These are phyloP conservation scores for Aspergillus versicolor DNA, from an alignment of 2,329 filamentous ascomycete species.

Conservation along the genomic window DNA sequence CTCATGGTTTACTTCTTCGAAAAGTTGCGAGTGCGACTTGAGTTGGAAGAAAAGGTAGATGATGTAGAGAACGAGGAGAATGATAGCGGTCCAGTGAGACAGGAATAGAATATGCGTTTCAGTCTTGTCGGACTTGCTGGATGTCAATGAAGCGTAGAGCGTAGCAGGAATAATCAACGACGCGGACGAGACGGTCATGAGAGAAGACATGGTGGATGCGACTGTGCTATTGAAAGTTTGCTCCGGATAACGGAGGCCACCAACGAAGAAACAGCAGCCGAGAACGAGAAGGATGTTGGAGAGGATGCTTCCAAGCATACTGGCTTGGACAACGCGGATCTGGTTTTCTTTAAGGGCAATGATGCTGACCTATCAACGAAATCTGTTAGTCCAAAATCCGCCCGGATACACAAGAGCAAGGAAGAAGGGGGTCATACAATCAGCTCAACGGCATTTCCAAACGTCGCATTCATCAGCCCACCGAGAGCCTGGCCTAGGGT, in stretches of 20 bases:
- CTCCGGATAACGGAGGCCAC: slow-evolving; percentile 68
- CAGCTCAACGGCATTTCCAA: slow-evolving; percentile 65
- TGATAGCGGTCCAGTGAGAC: slow-evolving; percentile 73
- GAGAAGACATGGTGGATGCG: slow-evolving; percentile 58
- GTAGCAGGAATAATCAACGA: slow-evolving; percentile 78
- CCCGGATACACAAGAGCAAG: background rate
- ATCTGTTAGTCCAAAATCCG: background rate
- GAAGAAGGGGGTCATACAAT: slow-evolving; percentile 66
- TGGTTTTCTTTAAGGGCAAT: slow-evolving; percentile 81
- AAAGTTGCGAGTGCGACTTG: slow-evolving; percentile 69
- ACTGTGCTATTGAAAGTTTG: slow-evolving; percentile 58
- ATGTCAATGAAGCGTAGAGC: slow-evolving; percentile 64
- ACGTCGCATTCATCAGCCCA: slow-evolving; percentile 65
- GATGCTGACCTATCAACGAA: slow-evolving; percentile 70
- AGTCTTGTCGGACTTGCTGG: slow-evolving; percentile 25
- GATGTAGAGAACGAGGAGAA: slow-evolving; percentile 71
- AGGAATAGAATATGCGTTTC: slow-evolving; percentile 64
- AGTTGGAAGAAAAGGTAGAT: slow-evolving; percentile 79
- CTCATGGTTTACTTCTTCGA: slow-evolving; percentile 51
- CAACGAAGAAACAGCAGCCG: slow-evolving; percentile 76
- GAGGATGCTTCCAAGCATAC: slow-evolving; percentile 93
- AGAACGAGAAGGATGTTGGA: slow-evolving; percentile 90
- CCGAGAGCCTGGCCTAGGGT: slow-evolving; percentile 63
- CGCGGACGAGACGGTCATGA: slow-evolving; percentile 74
- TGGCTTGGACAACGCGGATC: slow-evolving; percentile 95